Percentiles rank a stretch among this genome's conserved stretches.
Evolutionary conservation across 106 monocot species (phyloP).

Genomic region (Dendrobium huoshanense): DNA sequence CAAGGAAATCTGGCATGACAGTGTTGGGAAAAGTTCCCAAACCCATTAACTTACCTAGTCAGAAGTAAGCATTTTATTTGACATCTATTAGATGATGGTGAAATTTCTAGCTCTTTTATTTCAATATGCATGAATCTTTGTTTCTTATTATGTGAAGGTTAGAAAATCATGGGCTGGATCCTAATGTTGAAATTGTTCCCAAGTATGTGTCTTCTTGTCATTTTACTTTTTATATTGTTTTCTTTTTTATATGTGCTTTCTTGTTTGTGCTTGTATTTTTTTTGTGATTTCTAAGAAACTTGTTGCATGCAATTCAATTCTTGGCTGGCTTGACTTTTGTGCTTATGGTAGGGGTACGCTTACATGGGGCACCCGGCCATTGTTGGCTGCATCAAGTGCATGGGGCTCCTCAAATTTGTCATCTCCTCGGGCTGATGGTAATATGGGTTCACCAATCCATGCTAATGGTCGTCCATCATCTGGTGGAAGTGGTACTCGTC

Average conservation of each 20-base stretch:
- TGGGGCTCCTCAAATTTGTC: conserved; percentile 55
- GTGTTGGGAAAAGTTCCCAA: conserved; percentile 65
- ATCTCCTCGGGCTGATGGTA: conserved; percentile 60
- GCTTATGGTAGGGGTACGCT: conserved; percentile 69
- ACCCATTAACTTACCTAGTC: conserved; percentile 65
- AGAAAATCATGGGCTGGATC: conserved; percentile 95
- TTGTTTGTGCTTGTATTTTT: background rate
- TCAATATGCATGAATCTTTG: background rate
- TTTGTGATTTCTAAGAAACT: background rate
- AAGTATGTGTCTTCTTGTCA: conserved; percentile 45
- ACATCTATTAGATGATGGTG: background rate
- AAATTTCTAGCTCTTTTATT: background rate
- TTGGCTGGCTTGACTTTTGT: conserved; percentile 4
- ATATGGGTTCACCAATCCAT: conserved; percentile 44
- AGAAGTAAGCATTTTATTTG: conserved; percentile 33
- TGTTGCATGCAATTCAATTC: background rate
- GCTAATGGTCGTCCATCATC: conserved; percentile 65
- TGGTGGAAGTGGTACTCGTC: conserved; percentile 66
- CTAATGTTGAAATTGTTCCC: conserved; percentile 97
- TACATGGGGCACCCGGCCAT: conserved; percentile 77
- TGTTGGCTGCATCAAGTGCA: conserved; percentile 46
- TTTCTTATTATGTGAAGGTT: conserved; percentile 34
- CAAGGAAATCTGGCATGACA: conserved; percentile 50
- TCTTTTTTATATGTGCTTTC: background rate
- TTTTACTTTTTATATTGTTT: background rate